Evolutionary conservation across 768 basidiomycete species (phyloP), one percentile per base, ranked within the genome.

Genomic region (Xerocomellus chrysenteron): DNA sequence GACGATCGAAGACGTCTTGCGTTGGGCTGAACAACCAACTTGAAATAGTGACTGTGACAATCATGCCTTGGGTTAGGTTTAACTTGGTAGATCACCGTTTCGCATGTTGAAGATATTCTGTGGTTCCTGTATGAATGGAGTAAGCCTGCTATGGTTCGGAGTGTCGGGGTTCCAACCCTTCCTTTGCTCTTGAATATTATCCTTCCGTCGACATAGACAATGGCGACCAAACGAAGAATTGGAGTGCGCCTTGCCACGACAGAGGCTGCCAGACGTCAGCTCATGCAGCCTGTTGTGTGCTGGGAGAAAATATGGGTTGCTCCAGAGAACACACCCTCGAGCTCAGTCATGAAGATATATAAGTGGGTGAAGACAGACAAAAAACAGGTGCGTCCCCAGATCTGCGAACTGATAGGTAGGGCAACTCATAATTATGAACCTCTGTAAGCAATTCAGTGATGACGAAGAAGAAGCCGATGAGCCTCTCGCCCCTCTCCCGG

Each of bases 231-330:
- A 71, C 79, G 89, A 62, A 84, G 88, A 69, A 87, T 91, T 49
- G 90, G 90, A 7, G 84, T 92, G 58, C 88, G 85, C 65, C 78
- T 79, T 24, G 86, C 88, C 47, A 87, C 86, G 48, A 87, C 88
- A 3, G 90, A 92, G 70, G 88, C 88, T 46, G 89, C 90, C 35
- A 81, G 90, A 39, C 81, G 90, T 56, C 87, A 90, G 71, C 77
- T 92, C n/a, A 91, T 92, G 87, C 88, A 90, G 65, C 91, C 91
- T 8, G 91, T 92, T n/a, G 82, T 80, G 28, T 89, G 86, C 60
- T 94, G 90, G 91, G 90, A 92, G 73, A 89, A 87, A 73, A 76
- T 79, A 36, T 90, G 88, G 88, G 76, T 82, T 12, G 70, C 78
- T 13, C 82, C 86, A 36, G 86, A 86, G 55, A 77, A 76, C 52